These are phyloP conservation scores for Oryza officinalis DNA, from an alignment of 176 grass and related monocot species.

Conservation along the genomic window DNA sequence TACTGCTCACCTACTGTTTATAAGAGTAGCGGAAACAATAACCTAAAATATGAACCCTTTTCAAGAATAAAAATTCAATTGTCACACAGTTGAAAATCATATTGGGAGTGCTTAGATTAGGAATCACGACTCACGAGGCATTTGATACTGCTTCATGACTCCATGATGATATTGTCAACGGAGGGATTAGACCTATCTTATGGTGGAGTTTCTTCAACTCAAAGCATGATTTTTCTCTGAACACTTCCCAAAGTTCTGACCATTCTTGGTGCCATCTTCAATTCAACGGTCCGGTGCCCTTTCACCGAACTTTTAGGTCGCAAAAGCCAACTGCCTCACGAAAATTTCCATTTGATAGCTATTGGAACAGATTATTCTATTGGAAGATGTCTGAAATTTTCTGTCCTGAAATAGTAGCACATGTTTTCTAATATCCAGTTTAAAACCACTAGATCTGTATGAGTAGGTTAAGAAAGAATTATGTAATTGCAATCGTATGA, in stretches of 20 bases:
- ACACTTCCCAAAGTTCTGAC: slow-evolving; percentile 34
- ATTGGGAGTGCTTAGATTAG: neutral
- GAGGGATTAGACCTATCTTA: neutral
- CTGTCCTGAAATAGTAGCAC: neutral
- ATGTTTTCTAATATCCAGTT: too few relatives aligned
- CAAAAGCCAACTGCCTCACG: neutral
- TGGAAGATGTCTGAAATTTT: neutral
- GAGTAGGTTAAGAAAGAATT: neutral
- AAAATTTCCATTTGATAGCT: neutral
- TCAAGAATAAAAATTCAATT: neutral
- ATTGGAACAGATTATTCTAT: neutral
- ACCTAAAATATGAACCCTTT: neutral
- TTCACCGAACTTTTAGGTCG: slow-evolving; percentile 5
- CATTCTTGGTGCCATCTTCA: neutral
- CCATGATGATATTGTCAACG: slow-evolving; percentile 6
- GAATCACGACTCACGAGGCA: neutral
- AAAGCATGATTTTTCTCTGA: slow-evolving; percentile 25
- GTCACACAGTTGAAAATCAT: neutral
- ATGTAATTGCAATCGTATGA: neutral
- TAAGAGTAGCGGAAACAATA: too few relatives aligned
- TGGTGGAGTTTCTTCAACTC: neutral
- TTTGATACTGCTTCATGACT: neutral
- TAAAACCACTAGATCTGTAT: too few relatives aligned
- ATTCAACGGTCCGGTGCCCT: slow-evolving; percentile 8
- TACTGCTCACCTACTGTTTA: neutral